A percentile compares a stretch with the other conserved stretches of the same genome.
phyloP scores from a whole-genome alignment of 1,139 yeast genomes.

The Magnusiomyces fungicola region DNA sequence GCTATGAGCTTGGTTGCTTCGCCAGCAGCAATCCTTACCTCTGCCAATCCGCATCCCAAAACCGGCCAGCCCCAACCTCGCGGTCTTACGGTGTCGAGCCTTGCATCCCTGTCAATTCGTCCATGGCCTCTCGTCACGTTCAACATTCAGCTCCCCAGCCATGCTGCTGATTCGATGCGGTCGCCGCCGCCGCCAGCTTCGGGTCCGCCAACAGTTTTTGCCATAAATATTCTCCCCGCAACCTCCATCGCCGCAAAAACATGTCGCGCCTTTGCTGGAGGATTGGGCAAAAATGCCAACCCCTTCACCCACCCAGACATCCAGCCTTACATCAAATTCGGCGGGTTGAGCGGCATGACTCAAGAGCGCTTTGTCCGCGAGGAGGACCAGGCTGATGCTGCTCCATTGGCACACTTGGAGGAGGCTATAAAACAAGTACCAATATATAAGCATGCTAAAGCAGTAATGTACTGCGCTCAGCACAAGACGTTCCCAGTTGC shows the following conservation, averaged over 20 bases:
- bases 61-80: neutral
- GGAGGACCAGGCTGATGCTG: neutral
- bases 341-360: neutral
- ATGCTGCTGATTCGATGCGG: constrained; percentile 6
- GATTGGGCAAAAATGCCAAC: neutral
- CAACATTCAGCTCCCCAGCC: constrained; percentile 4
- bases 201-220: neutral
- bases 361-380: neutral
- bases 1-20: constrained; percentile 4
- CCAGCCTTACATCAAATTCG: constrained; percentile 16
- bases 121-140: constrained; percentile 4
- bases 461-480: constrained; percentile 59
- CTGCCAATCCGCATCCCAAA: neutral
- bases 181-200: too few species aligned
- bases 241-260: constrained; percentile 1
- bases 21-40: constrained; percentile 1
- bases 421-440: constrained; percentile 38
- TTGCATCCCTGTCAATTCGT: constrained; percentile 1
- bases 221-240: constrained; percentile 4
- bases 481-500: constrained; percentile 50
- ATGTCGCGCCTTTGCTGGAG: constrained; percentile 5
- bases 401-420: constrained; percentile 19
- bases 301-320: constrained; percentile 5
- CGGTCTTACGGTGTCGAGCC: constrained; percentile 3
- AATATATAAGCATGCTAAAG: constrained; percentile 49